A percentile compares a stretch with the other conserved stretches of the same genome.
Evolutionary conservation across 2,329 filamentous ascomycete species (phyloP).

Genomic region (Sporothrix curviconia): DNA sequence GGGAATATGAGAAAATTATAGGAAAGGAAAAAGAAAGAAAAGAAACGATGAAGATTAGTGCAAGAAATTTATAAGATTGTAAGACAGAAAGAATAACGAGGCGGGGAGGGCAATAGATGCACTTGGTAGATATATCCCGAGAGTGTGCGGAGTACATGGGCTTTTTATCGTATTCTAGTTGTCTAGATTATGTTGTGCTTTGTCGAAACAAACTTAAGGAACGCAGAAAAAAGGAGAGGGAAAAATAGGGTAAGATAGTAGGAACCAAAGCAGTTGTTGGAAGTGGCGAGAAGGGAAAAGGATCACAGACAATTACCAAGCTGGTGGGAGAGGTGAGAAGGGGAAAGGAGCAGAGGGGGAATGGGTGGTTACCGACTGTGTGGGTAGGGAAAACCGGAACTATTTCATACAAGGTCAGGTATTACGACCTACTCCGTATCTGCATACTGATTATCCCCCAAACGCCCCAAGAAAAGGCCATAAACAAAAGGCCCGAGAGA

Average conservation of each 20-base stretch:
- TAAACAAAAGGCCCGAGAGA: slow-evolving; percentile 1
- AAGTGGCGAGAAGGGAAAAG: background rate
- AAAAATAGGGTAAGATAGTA: background rate
- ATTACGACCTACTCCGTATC: too few species aligned
- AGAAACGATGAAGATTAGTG: too few species aligned
- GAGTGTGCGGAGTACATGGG: too few species aligned
- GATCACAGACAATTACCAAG: slow-evolving; percentile 1
- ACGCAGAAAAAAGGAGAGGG: background rate
- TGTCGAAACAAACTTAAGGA: too few species aligned
- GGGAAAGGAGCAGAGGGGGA: background rate
- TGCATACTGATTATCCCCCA: too few species aligned
- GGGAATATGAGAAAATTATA: background rate
- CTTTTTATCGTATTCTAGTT: too few species aligned
- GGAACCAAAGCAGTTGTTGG: background rate
- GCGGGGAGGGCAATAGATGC: too few species aligned
- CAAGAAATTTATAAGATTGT: too few species aligned
- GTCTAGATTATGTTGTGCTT: too few species aligned
- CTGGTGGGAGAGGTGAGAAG: background rate
- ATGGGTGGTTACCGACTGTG: slow-evolving; percentile 2
- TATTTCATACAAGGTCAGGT: too few species aligned
- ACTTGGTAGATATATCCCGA: too few species aligned
- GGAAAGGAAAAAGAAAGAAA: background rate
- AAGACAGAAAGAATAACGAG: too few species aligned
- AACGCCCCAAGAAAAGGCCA: background rate
- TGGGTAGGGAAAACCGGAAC: background rate